Base-by-base conservation (phyloP, 2,329 filamentous ascomycete genomes). In the Ophiostoma montium region DNA sequence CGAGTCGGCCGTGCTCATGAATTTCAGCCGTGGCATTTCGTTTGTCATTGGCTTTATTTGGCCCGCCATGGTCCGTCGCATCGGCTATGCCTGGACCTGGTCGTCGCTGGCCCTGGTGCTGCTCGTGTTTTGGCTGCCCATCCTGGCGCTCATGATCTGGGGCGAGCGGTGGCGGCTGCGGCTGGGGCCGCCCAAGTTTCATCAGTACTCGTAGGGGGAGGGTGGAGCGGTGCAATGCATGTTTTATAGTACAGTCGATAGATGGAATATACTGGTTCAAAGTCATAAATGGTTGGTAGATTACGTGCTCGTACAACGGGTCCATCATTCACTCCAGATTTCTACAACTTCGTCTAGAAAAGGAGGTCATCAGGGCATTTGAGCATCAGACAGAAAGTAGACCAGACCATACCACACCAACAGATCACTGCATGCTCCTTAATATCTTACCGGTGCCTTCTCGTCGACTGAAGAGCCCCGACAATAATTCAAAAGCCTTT, bases 81-180 rank as follows among this genome's bases (percentile, higher is more conserved):
- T 54, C n/a, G 53, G 53, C 38, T 50, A 45, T n/a, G 50, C 47
- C 31, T 52, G 51, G 46, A 52, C 53, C 13, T 54, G 53, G 53
- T 49, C 51, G 19, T 35, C 43, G 15, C 50, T 51, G 36, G 53
- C 53, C 13, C 38, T 52, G 32, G 47, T 53, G 12, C 47, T 51
- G 48, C 39, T 54, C 9, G 38, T 47, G 16, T 49, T 52, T 15
- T 54, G 51, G 50, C 46, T 54, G 39, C 50, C 53, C 13, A 47
- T 54, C 11, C 42, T 49, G 6, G 19, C 48, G 6, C 50, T 54
- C 23, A 52, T 51, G 46, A 15, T 49, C 35, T 42, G 45, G 41
- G 53, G 53, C 19, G 48, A 50, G 38, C 36, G 21, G n/a, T 54
- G 53, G 50, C 53, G 53, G 1, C 13, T 45, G 13, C 46, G 30